Conservation (phyloP, 1,139 yeast genomes). For the Geotrichum cucujoidarum region DNA sequence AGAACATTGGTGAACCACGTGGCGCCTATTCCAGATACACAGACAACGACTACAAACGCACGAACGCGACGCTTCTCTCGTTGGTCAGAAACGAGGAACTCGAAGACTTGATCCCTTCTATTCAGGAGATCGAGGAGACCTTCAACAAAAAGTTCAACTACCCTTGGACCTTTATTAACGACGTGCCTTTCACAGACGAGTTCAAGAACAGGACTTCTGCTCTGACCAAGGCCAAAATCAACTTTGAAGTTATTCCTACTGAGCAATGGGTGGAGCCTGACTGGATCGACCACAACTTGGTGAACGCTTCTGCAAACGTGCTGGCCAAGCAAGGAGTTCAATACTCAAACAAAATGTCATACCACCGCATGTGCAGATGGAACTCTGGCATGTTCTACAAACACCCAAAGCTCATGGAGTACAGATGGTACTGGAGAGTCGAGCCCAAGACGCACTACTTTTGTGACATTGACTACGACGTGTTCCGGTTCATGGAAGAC, state of each 20-base stretch:
- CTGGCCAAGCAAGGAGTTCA: conserved; percentile 46
- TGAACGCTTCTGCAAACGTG: conserved; percentile 41
- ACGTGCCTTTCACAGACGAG: conserved; percentile 54
- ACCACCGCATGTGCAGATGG: conserved; percentile 70
- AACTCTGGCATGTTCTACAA: conserved; percentile 57
- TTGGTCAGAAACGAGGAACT: conserved; percentile 64
- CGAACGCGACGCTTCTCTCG: conserved; percentile 73
- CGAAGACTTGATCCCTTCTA: conserved; percentile 48
- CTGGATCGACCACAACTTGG: conserved; percentile 41
- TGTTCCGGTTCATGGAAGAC: conserved; percentile 62
- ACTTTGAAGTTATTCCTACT: conserved; percentile 63
- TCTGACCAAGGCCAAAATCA: conserved; percentile 39
- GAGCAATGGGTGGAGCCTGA: conserved; percentile 65
- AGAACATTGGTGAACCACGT: conserved; percentile 24
- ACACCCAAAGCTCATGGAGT: conserved; percentile 50
- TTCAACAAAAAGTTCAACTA: conserved; percentile 68
- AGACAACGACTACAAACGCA: conserved; percentile 38
- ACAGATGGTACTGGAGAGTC: conserved; percentile 63
- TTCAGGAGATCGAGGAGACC: conserved; percentile 52
- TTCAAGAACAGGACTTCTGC: conserved; percentile 44
- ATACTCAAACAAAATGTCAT: conserved; percentile 53
- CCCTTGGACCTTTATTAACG: conserved; percentile 78
- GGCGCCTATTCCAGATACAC: conserved; percentile 7
- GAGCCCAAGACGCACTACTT: conserved; percentile 63
- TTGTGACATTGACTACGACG: conserved; percentile 61